phyloP scores from a whole-genome alignment of 768 basidiomycete genomes.

The Pleurotus eryngii region DNA sequence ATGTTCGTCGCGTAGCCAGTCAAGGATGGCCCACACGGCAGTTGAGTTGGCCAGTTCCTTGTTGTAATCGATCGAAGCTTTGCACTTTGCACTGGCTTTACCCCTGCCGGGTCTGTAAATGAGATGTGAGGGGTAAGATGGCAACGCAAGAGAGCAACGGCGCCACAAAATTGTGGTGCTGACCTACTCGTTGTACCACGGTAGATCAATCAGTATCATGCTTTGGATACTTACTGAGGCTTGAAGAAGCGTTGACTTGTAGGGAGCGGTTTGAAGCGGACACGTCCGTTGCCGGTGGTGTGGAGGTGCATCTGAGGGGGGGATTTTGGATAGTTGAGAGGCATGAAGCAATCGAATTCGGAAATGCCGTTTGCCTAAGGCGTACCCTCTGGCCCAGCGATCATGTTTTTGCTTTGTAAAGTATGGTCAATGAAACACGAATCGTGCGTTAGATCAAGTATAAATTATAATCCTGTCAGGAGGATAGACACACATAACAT shows the following conservation, averaged over 20 bases:
- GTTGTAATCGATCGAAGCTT: constrained; percentile 44
- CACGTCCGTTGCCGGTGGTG: constrained; percentile 48
- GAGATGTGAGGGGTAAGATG: not conserved
- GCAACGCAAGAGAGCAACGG: not conserved
- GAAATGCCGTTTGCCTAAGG: constrained; percentile 54
- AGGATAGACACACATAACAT: constrained; percentile 41
- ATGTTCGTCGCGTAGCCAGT: constrained; percentile 46
- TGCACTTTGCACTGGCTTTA: constrained; percentile 29
- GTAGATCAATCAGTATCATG: constrained; percentile 53
- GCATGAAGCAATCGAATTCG: constrained; percentile 57
- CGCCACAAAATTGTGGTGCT: not conserved
- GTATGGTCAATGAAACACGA: not conserved
- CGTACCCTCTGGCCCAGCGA: constrained; percentile 54
- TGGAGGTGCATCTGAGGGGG: constrained; percentile 49
- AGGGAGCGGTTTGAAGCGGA: constrained; percentile 51
- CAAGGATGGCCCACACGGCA: constrained; percentile 48
- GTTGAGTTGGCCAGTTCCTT: constrained; percentile 39
- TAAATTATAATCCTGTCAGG: constrained; percentile 1
- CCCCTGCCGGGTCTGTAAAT: constrained; percentile 45
- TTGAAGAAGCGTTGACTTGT: constrained; percentile 51
- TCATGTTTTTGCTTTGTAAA: constrained; percentile 45
- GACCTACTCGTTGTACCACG: constrained; percentile 56
- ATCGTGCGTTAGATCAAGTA: constrained; percentile 9
- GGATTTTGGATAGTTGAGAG: constrained; percentile 43
- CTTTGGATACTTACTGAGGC: constrained; percentile 56